Percentiles rank a stretch among this genome's conserved stretches.
Conservation (phyloP, 78 protist species). For the Guillardia theta region DNA sequence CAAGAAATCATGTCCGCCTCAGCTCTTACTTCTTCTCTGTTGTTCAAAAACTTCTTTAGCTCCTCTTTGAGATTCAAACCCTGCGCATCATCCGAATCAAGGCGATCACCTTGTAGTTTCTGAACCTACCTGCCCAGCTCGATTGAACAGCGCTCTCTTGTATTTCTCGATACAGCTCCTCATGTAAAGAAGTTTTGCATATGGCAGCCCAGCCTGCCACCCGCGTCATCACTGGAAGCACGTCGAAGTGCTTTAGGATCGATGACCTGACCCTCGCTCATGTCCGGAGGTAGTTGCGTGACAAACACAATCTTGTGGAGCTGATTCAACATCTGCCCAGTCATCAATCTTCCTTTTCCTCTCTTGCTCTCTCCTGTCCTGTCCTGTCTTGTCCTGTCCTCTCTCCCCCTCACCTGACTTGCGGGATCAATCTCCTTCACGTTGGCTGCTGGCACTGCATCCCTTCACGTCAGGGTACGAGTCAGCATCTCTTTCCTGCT, state of each 20-base stretch:
- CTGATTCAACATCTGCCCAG: neutral
- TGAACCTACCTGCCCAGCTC: neutral
- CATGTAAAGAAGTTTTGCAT: neutral
- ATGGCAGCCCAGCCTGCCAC: neutral
- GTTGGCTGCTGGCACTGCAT: neutral
- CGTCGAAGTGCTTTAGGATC: neutral
- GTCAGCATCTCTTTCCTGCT: too few relatives aligned
- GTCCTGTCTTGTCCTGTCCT: too few relatives aligned
- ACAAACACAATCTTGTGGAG: conserved; percentile 33
- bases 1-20: too few relatives aligned
- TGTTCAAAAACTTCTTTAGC: neutral
- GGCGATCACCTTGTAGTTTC: neutral
- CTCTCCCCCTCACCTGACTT: too few relatives aligned
- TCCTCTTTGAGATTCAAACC: neutral
- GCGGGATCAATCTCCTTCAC: conserved; percentile 33
- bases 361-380: too few relatives aligned
- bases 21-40: neutral
- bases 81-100: neutral
- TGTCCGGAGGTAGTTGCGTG: neutral
- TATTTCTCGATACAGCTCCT: neutral
- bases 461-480: too few relatives aligned
- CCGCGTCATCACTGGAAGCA: neutral
- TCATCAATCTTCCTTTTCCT: too few relatives aligned
- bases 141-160: neutral
- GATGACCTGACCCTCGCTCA: neutral